Conservation (phyloP, 306 rosid species). For the Dryas drummondii region DNA sequence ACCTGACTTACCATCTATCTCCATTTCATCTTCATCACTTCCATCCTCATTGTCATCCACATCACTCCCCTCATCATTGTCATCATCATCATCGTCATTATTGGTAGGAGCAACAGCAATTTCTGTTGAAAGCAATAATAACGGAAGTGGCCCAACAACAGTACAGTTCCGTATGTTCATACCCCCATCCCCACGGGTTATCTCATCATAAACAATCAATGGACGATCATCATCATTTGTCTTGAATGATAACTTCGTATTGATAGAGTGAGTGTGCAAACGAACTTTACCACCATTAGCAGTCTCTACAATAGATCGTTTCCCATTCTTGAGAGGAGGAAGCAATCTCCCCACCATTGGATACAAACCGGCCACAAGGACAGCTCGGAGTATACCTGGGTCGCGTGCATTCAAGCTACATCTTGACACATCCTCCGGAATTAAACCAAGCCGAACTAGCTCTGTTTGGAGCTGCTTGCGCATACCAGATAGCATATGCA, state of each 20-base stretch:
- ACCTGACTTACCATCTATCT: conserved; percentile 42
- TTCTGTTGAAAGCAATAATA: conserved; percentile 72
- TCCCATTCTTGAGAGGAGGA: conserved; percentile 28
- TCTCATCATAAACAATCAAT: conserved; percentile 65
- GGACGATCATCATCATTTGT: conserved; percentile 23
- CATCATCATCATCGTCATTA: conserved; percentile 20
- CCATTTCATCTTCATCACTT: conserved; percentile 58
- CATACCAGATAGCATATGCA: conserved; percentile 73
- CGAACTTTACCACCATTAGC: conserved; percentile 60
- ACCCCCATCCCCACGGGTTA: conserved; percentile 74
- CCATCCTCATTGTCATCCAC: conserved; percentile 18
- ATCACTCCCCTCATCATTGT: conserved; percentile 2
- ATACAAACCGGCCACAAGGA: conserved; percentile 83
- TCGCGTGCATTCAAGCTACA: conserved; percentile 63
- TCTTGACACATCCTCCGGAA: conserved; percentile 45
- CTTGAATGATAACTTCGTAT: conserved; percentile 32
- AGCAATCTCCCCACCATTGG: conserved; percentile 81
- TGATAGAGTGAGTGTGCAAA: conserved; percentile 55
- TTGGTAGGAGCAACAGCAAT: conserved; percentile 73
- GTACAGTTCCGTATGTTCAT: conserved; percentile 60
- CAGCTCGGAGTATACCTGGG: conserved; percentile 75
- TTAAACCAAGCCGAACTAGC: conserved; percentile 64
- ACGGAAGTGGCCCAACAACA: conserved; percentile 72
- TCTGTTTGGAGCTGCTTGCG: conserved; percentile 74
- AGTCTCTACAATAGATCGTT: conserved; percentile 47